Base-by-base conservation (phyloP, 106 monocot species). In the Ottelia alismoides region DNA sequence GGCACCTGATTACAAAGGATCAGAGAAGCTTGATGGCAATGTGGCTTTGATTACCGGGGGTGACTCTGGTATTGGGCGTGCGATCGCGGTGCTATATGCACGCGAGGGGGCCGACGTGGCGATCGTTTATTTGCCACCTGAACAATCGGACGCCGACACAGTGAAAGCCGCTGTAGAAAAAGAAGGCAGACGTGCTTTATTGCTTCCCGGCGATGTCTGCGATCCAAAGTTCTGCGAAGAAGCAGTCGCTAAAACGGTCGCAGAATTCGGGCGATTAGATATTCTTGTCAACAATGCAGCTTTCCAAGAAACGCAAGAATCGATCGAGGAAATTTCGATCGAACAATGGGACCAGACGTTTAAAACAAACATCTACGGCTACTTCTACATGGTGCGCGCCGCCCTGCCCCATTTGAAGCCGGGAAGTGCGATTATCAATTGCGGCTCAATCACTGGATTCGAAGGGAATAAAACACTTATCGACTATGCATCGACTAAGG, bases 51-150 rank as follows among this genome's bases (percentile, higher is more conserved):
- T 55, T n/a, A 55, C 55, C 12, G 55, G 55, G 24, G 55, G 55
- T 3, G 55, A 55, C 55, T 11, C 12, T 26, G 55, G 55, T n/a
- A 55, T 55, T n/a, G 55, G 55, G 14, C 24, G 55, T 5, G 55
- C 55, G 24, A 26, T 55, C 55, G 55, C 55, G 24, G 27, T 55
- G 24, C n/a, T 22, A 6, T 55, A 25, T n/a, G 55, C 55, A 2
- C 55, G 55, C 28, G 55, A 55, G 28, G 55, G 55, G 24, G 55
- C 55, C 28, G 55, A 55, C 55, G 55, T 55, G 14, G 55, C 55
- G n/a, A 55, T 55, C 28, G n/a, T 11, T 5, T 27, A 55, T 22
- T 26, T 55, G 7, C 55, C 55, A 3, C n/a, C 9, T 3, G 55
- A 55, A 26, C 27, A 25, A n/a, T 3, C 24, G 17, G 55, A 55